Evolutionary conservation across 495 filamentous ascomycete genomes (phyloP).

Genomic region (Penicillium taxi): DNA sequence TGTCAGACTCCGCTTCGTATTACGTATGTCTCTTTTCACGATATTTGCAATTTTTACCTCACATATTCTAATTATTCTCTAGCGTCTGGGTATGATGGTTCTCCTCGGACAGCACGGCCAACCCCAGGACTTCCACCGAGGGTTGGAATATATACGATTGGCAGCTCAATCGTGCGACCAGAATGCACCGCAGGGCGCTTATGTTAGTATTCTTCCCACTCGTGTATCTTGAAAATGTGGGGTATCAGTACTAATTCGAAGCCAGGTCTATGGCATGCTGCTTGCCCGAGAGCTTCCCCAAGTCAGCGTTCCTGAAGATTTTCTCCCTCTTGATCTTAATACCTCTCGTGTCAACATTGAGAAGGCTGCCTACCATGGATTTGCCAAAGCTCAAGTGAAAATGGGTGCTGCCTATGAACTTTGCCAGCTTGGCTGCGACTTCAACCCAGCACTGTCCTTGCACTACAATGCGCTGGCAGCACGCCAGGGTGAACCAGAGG

Average conservation of each 20-base stretch:
- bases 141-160: constrained; percentile 69
- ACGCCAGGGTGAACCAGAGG: constrained; percentile 80
- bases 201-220: no score
- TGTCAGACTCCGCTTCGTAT: constrained; percentile 83
- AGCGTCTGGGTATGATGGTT: constrained; percentile 94
- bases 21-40: constrained; percentile 47
- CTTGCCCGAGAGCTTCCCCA: constrained; percentile 83
- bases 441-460: constrained; percentile 82
- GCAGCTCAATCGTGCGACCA: constrained; percentile 89
- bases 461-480: constrained; percentile 95
- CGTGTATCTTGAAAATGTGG: no score
- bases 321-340: constrained; percentile 64
- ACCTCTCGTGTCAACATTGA: constrained; percentile 83
- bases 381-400: constrained; percentile 94
- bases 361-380: constrained; percentile 92
- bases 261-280: constrained; percentile 84
- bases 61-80: constrained; percentile 16
- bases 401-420: constrained; percentile 96
- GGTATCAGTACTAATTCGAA: neutral
- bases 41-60: neutral
- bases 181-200: constrained; percentile 95
- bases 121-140: constrained; percentile 67
- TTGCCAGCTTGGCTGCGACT: constrained; percentile 87
- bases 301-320: constrained; percentile 67
- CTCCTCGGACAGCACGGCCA: constrained; percentile 88